Conservation (phyloP, 2,329 filamentous ascomycete genomes). For the Aspergillus pseudonomiae region DNA sequence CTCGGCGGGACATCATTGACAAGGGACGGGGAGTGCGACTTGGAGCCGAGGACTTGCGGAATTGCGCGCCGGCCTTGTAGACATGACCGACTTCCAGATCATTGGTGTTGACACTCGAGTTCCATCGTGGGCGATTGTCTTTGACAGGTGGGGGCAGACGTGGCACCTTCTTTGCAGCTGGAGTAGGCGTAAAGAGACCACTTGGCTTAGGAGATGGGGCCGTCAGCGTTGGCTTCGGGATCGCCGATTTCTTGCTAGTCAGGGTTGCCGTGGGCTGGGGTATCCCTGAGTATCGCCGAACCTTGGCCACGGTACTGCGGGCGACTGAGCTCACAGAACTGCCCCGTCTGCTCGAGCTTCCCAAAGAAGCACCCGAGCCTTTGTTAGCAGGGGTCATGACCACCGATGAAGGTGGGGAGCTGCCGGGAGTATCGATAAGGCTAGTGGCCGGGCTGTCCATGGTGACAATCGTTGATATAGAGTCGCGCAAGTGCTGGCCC, state of each 20-base stretch:
- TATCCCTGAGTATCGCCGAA: constrained; percentile 52
- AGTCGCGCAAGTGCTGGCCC: constrained; percentile 82
- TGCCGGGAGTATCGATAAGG: constrained; percentile 70
- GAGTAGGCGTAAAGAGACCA: constrained; percentile 57
- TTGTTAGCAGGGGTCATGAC: constrained; percentile 58
- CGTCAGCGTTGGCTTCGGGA: constrained; percentile 35
- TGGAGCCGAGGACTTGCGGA: constrained; percentile 41
- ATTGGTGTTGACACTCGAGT: constrained; percentile 65
- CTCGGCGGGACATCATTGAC: constrained; percentile 47
- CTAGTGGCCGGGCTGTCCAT: constrained; percentile 76
- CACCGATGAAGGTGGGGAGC: constrained; percentile 70
- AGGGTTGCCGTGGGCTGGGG: constrained; percentile 40
- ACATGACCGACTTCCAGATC: constrained; percentile 71
- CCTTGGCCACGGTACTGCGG: constrained; percentile 43
- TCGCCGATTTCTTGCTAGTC: constrained; percentile 40
- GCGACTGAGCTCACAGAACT: constrained; percentile 48
- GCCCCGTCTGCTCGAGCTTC: constrained; percentile 50
- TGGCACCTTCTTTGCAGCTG: constrained; percentile 43
- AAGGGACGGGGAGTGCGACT: constrained; percentile 38
- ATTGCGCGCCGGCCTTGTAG: constrained; percentile 67
- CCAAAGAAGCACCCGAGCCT: constrained; percentile 48
- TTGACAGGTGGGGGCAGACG: constrained; percentile 43
- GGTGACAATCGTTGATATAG: constrained; percentile 87
- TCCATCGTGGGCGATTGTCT: constrained; percentile 72
- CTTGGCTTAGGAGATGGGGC: constrained; percentile 43